phyloP scores from a whole-genome alignment of 371 early-diverging fungal genomes.

The Lichtheimia ornata region DNA sequence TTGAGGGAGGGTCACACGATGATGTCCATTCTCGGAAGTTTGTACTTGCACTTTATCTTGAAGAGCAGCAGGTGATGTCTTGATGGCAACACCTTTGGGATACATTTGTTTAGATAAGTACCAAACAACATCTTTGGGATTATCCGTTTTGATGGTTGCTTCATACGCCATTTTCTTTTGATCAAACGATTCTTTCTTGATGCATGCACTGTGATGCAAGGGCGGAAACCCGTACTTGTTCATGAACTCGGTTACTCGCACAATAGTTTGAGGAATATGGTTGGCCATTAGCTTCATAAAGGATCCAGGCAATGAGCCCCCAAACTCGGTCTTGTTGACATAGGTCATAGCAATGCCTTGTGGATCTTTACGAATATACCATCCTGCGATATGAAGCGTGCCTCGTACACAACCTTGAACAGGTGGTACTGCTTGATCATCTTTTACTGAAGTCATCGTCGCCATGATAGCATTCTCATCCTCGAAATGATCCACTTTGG shows the following conservation, averaged over 20 bases:
- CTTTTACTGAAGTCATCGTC: constrained; percentile 36
- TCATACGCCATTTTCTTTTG: neutral
- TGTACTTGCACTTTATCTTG: too few relatives aligned
- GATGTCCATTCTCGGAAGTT: too few relatives aligned
- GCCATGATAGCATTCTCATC: too few relatives aligned
- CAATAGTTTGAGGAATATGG: constrained; percentile 41
- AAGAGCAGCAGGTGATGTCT: neutral
- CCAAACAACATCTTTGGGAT: constrained; percentile 17
- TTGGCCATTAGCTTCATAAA: constrained; percentile 29
- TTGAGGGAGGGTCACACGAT: too few relatives aligned
- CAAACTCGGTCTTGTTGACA: constrained; percentile 42
- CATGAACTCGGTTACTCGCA: constrained; percentile 29
- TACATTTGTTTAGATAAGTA: constrained; percentile 26
- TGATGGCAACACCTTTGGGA: constrained; percentile 30
- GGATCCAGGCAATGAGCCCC: constrained; percentile 38
- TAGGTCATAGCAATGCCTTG: constrained; percentile 33
- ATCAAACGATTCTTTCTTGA: neutral
- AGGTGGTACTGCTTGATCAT: constrained; percentile 19
- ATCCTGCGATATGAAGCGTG: constrained; percentile 35
- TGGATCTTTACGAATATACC: constrained; percentile 28
- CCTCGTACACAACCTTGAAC: constrained; percentile 36
- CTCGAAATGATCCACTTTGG: too few relatives aligned
- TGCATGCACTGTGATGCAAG: neutral
- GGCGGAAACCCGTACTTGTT: constrained; percentile 34
- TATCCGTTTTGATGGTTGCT: constrained; percentile 1